Base-by-base conservation (phyloP, 805 yeast species). In the Teunomyces stri region DNA sequence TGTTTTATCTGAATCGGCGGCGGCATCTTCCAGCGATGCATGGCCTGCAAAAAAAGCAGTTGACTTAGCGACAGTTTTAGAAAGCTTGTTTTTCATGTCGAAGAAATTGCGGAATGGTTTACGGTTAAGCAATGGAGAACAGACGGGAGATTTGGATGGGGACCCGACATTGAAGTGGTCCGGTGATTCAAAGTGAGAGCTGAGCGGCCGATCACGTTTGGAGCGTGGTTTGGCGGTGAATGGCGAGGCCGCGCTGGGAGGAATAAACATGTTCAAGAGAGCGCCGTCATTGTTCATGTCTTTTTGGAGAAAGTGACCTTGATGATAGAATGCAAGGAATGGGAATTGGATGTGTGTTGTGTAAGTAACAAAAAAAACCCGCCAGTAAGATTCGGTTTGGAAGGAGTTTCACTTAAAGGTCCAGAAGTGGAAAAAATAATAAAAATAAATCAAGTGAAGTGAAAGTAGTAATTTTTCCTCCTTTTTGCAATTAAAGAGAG, bases 121-220 rank as follows among this genome's bases (percentile, higher is more conserved):
- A 29, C 67, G 47, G 37, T 54, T 52, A 31, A 50, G 45, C 27
- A 54, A 47, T 5, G 67, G 68, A 16, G 65, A 56, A 18, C 39
- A 20, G 12, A 35, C 13, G 18, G 25, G 16, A 12, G 42, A 40
- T 38, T 21, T 28, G 11, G 40, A 22, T 5, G 35, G 21, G 5
- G 25, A 33, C 29, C 9, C 13, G 22, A 25, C 16, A 6, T 39
- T 35, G 16, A 34, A 31, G 37, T 25, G 47, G 18, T 72, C 62
- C 7, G 79, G 78, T 1, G 74, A 64, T 46, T 72, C 76, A 39
- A 65, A 68, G 50, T 61, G 65, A 10, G 72, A 64, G 44, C 71
- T 61, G 40, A 64, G 50, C 1, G 74, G 73, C 30, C 74, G 57
- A 57, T 44, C 59, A 50, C 55, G 43, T 36, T 48, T 46, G 43